Evolutionary conservation across 2,329 filamentous ascomycete genomes (phyloP), one percentile per base, ranked within the genome.

Genomic region (Ophiostoma quercus): DNA sequence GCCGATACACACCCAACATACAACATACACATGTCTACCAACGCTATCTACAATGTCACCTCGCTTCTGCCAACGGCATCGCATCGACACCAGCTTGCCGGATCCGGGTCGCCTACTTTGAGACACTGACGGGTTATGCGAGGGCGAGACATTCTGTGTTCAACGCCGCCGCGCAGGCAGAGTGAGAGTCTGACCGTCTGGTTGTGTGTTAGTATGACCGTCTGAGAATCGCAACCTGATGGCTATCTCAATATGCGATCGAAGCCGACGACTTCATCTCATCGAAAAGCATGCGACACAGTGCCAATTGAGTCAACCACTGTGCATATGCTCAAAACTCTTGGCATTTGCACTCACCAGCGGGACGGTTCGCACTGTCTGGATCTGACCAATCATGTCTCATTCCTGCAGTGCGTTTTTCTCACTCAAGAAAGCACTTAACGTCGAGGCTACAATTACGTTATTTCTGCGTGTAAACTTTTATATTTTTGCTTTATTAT

Each of bases 321-420:
- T 57, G 22, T 57, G 11, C 2, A 14, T 9, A 22, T 14, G 8
- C 22, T 12, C 29, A 5, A 25, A 29, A 2, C 5, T 22, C 51
- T 25, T 57, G 22, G 51, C 22, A 57, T 4, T 22, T 25, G 51
- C 51, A 11, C 66, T 68, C 43, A 43, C 69, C 66, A 43, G 41
- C 22, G 6, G 51, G 14, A 14, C 43, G n/a, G n/a, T 47, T 67
- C 67, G 62, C 69, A 70, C 69, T 39, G 69, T 67, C 12, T 34
- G 11, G 29, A 19, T 3, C 67, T 29, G 16, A 22, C 69, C 69
- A 70, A 70, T 70, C 69, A 70, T 68, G 66, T 70, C 69, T 70
- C 69, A 68, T 39, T 16, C 41, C 25, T 41, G 22, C 25, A 4
- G 47, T 68, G 67, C 43, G 6, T 66, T 70, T 70, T 41, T 68